A percentile compares a stretch with the other conserved stretches of the same genome.
phyloP scores from a whole-genome alignment of 345 rosid genomes.

The Reutealis trisperma region DNA sequence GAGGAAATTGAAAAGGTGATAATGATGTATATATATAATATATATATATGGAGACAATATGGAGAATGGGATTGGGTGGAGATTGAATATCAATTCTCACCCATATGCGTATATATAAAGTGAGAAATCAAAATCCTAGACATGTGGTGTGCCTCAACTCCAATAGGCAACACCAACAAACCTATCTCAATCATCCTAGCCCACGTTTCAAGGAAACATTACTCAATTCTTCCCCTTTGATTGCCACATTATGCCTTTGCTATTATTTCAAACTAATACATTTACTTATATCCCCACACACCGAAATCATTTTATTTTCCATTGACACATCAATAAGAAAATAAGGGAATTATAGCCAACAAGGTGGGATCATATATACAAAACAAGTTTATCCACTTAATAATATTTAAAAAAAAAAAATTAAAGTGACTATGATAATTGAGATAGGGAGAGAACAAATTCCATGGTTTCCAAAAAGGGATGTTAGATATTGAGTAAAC shows the following conservation, averaged over 20 bases:
- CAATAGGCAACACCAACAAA: constrained; percentile 23
- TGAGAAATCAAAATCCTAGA: not conserved
- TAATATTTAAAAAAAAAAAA: not conserved
- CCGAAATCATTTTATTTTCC: constrained; percentile 6
- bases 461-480: not conserved
- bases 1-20: no score
- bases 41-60: no score
- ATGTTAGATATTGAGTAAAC: constrained; percentile 6
- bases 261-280: not conserved
- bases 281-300: constrained; percentile 18
- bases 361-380: constrained; percentile 5
- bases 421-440: not conserved
- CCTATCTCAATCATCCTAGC: constrained; percentile 17
- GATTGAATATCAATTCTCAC: not conserved
- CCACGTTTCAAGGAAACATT: constrained; percentile 26
- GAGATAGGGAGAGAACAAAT: not conserved
- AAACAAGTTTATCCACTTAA: constrained; percentile 18
- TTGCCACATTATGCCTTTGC: constrained; percentile 22
- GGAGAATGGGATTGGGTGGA: no score
- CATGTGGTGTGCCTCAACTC: constrained; percentile 31
- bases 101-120: not conserved
- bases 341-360: not conserved
- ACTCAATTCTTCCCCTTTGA: constrained; percentile 19
- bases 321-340: constrained; percentile 6
- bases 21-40: no score